Conservation (phyloP, 2,329 filamentous ascomycete genomes). For the Aspergillus aculeatus region DNA sequence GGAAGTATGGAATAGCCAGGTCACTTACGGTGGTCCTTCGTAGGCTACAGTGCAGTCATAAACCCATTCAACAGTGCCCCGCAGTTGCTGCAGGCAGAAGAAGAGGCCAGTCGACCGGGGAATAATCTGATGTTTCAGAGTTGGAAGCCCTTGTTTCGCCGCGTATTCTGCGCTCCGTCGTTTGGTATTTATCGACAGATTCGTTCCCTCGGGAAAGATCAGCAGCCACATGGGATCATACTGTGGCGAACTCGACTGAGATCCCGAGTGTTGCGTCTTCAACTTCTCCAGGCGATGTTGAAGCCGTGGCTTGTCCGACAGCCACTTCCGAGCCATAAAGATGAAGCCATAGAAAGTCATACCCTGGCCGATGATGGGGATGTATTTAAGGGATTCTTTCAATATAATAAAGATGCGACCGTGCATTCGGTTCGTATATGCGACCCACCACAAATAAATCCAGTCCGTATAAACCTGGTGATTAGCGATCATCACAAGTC, state of each 20-base stretch:
- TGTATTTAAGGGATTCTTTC: slow-evolving; percentile 64
- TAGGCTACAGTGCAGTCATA: slow-evolving; percentile 90
- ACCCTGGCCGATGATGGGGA: slow-evolving; percentile 62
- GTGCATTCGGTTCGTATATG: slow-evolving; percentile 64
- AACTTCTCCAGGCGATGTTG: slow-evolving; percentile 57
- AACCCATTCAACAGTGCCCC: slow-evolving; percentile 60
- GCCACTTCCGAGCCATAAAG: slow-evolving; percentile 64
- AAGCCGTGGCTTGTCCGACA: slow-evolving; percentile 59
- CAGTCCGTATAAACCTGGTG: slow-evolving; percentile 70
- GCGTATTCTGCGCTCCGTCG: slow-evolving; percentile 58
- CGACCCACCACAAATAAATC: slow-evolving; percentile 68
- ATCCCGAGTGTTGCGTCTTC: slow-evolving; percentile 51
- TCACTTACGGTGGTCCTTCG: slow-evolving; percentile 82
- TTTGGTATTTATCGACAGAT: slow-evolving; percentile 57
- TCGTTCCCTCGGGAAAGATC: slow-evolving; percentile 66
- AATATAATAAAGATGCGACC: slow-evolving; percentile 66
- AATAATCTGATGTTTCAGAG: slow-evolving; percentile 60
- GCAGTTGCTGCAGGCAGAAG: slow-evolving; percentile 61
- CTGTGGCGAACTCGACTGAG: slow-evolving; percentile 45
- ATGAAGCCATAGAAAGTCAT: slow-evolving; percentile 67
- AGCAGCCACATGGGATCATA: slow-evolving; percentile 66
- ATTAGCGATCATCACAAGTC: slow-evolving; percentile 63
- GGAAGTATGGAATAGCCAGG: neutral
- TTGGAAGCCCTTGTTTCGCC: slow-evolving; percentile 55
- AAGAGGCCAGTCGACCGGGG: slow-evolving; percentile 61